Percentiles rank a stretch among this genome's conserved stretches.
phyloP scores from a whole-genome alignment of 805 yeast species.

The Wickerhamiella slavikovae region DNA sequence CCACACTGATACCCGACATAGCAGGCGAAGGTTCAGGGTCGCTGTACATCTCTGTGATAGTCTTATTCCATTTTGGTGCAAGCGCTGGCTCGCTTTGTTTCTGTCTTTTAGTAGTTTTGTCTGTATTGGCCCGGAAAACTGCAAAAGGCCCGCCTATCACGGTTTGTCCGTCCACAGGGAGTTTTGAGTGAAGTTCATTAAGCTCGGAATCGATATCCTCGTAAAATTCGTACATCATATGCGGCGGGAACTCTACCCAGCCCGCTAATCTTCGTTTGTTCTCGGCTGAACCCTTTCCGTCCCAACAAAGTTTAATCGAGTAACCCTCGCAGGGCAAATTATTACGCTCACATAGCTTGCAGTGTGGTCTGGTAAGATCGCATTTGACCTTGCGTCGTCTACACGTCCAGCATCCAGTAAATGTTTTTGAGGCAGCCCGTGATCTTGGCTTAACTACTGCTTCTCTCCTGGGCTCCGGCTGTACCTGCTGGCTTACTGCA shows the following conservation, averaged over 20 bases:
- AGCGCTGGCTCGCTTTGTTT: no score
- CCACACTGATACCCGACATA: no score
- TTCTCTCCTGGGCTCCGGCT: no score
- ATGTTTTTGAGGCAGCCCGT: slow-evolving; percentile 63
- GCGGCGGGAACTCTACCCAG: slow-evolving; percentile 50
- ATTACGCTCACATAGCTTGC: slow-evolving; percentile 49
- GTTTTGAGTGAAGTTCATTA: slow-evolving; percentile 29
- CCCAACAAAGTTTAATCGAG: slow-evolving; percentile 64
- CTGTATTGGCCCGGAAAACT: slow-evolving; percentile 28
- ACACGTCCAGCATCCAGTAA: slow-evolving; percentile 81
- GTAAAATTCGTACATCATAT: slow-evolving; percentile 40
- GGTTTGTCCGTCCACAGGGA: slow-evolving; percentile 25
- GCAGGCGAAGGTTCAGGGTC: no score
- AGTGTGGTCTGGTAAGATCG: slow-evolving; percentile 48
- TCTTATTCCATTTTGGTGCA: no score
- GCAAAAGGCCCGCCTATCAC: slow-evolving; percentile 63
- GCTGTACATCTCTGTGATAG: no score
- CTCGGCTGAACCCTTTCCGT: slow-evolving; percentile 10
- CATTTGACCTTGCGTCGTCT: slow-evolving; percentile 64
- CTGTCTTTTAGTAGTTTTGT: background rate
- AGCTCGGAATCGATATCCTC: slow-evolving; percentile 67
- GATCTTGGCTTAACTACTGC: no score
- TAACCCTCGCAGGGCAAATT: slow-evolving; percentile 64
- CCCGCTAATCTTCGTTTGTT: slow-evolving; percentile 31
- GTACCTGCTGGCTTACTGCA: no score